These are phyloP conservation scores for Dothiorella sarmentorum DNA, from an alignment of 2,329 filamentous ascomycete genomes.

Conservation along the genomic window DNA sequence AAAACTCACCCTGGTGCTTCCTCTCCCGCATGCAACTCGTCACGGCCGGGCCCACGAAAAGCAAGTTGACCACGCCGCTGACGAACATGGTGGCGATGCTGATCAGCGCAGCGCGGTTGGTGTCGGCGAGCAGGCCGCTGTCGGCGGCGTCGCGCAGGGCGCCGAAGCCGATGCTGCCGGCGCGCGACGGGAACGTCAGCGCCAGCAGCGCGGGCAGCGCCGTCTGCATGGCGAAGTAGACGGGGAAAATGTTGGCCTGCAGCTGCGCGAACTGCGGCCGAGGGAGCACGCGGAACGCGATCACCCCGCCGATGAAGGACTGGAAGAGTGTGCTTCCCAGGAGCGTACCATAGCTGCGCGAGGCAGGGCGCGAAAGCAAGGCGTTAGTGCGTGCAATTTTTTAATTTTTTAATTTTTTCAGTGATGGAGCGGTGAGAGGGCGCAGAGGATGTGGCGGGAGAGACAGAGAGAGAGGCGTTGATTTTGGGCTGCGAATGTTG, in stretches of 20 bases:
- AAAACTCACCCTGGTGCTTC: slow-evolving; percentile 58
- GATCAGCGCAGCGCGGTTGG: slow-evolving; percentile 32
- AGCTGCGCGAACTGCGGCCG: slow-evolving; percentile 77
- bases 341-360: slow-evolving; percentile 74
- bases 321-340: slow-evolving; percentile 86
- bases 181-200: slow-evolving; percentile 65
- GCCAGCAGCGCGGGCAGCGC: slow-evolving; percentile 68
- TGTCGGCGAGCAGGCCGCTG: slow-evolving; percentile 7
- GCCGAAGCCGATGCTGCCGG: slow-evolving; percentile 17
- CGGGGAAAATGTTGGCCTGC: slow-evolving; percentile 77
- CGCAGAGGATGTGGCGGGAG: not conserved
- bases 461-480: too few relatives aligned
- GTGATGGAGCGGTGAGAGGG: not conserved
- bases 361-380: slow-evolving; percentile 13
- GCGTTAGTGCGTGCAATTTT: too few relatives aligned
- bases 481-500: too few relatives aligned
- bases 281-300: slow-evolving; percentile 73
- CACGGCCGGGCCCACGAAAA: slow-evolving; percentile 71
- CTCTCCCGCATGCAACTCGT: slow-evolving; percentile 70
- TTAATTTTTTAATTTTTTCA: too few relatives aligned
- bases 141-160: not conserved
- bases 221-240: slow-evolving; percentile 85
- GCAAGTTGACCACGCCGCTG: slow-evolving; percentile 68
- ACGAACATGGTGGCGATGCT: slow-evolving; percentile 68
- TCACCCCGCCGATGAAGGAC: slow-evolving; percentile 70